phyloP scores from a whole-genome alignment of 306 rosid species.

The Acacia acuminata region DNA sequence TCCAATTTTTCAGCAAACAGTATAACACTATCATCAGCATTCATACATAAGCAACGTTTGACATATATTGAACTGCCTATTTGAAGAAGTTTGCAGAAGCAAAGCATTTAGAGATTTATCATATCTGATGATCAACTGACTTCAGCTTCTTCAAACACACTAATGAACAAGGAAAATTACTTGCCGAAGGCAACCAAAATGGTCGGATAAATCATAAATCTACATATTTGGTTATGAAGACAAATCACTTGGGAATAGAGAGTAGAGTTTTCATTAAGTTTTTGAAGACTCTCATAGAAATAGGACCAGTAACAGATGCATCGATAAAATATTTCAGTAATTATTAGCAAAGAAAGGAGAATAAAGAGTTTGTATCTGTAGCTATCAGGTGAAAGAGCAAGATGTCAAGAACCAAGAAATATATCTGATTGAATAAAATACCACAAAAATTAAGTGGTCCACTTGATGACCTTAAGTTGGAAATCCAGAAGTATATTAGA shows the following conservation, averaged over 20 bases:
- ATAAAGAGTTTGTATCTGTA: neutral
- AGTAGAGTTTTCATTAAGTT: slow-evolving; percentile 18
- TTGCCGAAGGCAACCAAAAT: slow-evolving; percentile 12
- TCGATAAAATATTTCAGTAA: slow-evolving; percentile 3
- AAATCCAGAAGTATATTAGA: slow-evolving; percentile 22
- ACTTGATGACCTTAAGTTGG: slow-evolving; percentile 10
- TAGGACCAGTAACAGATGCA: slow-evolving; percentile 23
- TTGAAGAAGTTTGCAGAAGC: slow-evolving; percentile 14
- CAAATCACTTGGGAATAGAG: slow-evolving; percentile 1
- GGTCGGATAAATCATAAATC: slow-evolving; percentile 20
- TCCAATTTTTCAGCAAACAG: neutral
- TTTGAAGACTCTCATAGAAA: slow-evolving; percentile 15
- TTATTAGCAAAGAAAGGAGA: slow-evolving; percentile 12
- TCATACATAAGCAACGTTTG: slow-evolving; percentile 13
- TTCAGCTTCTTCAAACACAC: slow-evolving; percentile 28
- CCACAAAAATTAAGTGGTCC: slow-evolving; percentile 6
- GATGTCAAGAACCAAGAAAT: slow-evolving; percentile 3
- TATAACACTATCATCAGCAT: slow-evolving; percentile 3
- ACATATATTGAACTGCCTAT: slow-evolving; percentile 7
- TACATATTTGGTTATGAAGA: neutral
- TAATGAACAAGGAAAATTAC: neutral
- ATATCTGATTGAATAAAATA: neutral
- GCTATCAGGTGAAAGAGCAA: neutral
- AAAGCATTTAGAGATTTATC: slow-evolving; percentile 16
- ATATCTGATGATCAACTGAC: slow-evolving; percentile 7